Conservation (phyloP, 345 rosid species). For the Odontarrhena argentea region DNA sequence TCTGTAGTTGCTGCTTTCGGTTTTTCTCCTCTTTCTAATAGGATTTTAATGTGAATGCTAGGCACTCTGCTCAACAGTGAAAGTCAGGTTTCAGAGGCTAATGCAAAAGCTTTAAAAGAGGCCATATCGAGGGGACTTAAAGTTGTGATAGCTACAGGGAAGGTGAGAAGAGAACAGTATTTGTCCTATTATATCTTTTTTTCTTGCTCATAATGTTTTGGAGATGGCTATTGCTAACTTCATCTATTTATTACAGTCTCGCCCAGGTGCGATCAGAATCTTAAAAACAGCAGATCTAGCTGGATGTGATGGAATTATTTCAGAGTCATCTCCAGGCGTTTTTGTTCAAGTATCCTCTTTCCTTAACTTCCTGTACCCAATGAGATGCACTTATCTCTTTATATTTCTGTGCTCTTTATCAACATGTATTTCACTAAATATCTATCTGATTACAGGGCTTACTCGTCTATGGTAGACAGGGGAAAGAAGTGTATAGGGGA, state of each 20-base stretch:
- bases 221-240: constrained; percentile 19
- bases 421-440: constrained; percentile 26
- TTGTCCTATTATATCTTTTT: neutral
- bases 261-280: constrained; percentile 65
- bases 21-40: constrained; percentile 25
- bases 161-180: constrained; percentile 50
- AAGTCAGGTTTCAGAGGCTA: constrained; percentile 66
- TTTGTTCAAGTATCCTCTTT: constrained; percentile 74
- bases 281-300: constrained; percentile 68
- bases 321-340: constrained; percentile 84
- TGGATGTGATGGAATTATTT: constrained; percentile 75
- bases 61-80: constrained; percentile 87
- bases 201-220: constrained; percentile 16
- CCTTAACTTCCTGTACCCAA: neutral
- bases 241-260: constrained; percentile 55
- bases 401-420: neutral
- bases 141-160: constrained; percentile 94
- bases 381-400: constrained; percentile 15
- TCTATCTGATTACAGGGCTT: constrained; percentile 66
- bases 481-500: constrained; percentile 77
- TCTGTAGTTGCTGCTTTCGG: constrained; percentile 23
- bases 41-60: constrained; percentile 38
- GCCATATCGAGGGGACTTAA: constrained; percentile 83
- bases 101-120: constrained; percentile 81
- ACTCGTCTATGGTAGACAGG: constrained; percentile 90